Conservation (phyloP, 441 rosid genomes). For the Omphalea diandra region DNA sequence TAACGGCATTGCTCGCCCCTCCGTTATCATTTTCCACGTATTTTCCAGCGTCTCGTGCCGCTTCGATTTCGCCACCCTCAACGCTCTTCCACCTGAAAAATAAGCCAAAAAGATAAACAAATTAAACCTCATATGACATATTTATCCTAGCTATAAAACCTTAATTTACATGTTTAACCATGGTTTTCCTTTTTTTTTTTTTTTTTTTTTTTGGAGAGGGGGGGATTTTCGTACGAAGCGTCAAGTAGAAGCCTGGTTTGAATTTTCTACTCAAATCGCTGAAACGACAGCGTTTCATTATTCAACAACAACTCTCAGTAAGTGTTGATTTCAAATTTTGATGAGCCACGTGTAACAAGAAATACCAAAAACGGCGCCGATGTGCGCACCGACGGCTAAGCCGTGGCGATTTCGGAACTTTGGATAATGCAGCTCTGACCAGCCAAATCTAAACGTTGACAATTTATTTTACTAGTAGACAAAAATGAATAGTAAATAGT, state of each 20-base stretch:
- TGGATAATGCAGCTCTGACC: background rate
- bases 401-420: background rate
- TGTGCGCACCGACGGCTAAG: conserved; percentile 21
- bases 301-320: background rate
- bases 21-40: conserved; percentile 81
- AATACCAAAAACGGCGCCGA: conserved; percentile 18
- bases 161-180: background rate
- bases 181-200: conserved; percentile 1
- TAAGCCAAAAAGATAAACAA: background rate
- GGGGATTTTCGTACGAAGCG: background rate
- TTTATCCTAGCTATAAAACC: background rate
- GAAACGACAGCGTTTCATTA: conserved; percentile 20
- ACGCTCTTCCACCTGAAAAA: conserved; percentile 39
- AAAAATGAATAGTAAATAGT: background rate
- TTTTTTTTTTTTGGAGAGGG: no score
- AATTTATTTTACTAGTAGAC: background rate
- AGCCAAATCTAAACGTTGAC: background rate
- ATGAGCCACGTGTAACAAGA: background rate
- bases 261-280: background rate
- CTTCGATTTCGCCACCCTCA: conserved; percentile 51
- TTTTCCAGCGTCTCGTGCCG: conserved; percentile 70
- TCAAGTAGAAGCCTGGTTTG: conserved; percentile 15
- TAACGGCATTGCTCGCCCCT: conserved; percentile 60
- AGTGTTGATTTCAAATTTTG: background rate
- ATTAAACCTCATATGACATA: background rate